Evolutionary conservation across 352 stramenopile species (phyloP), one percentile per base, ranked within the genome.

Genomic region (Globisporangium paroecandrum): DNA sequence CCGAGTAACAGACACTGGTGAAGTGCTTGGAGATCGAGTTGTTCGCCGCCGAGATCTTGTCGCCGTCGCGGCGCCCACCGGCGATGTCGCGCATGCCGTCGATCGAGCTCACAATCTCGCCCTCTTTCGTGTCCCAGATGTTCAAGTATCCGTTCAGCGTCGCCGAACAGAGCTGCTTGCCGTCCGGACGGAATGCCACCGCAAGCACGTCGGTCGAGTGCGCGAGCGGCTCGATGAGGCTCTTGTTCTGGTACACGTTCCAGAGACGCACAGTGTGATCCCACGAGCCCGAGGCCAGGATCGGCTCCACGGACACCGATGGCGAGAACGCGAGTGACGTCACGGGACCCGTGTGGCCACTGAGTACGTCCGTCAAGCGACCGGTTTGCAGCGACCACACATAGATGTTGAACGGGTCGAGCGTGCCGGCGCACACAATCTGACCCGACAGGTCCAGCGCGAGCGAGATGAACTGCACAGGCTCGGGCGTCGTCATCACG

Each of bases 211-310:
- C 97, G 4, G 89, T 94, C 58, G 89, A 93, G 77, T 99, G 98
- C 41, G 97, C 90, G 3, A 99, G 87, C 24, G 93, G 98, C 77
- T 99, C 97, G 15, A 97, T 97, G 54, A 94, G 85, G 53, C 83
- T 89, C 69, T 99, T 98, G 67, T 89, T 97, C 64, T 98, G 97
- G 85, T 99, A 99, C 29, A 99, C 76, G 76, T 99, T 98, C 98
- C 98, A 99, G 4, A 99, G 82, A 29, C 98, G 98, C 27, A 99
- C 95, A 0, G 95, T 99, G 58, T 98, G 95, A 75, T 99, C 98
- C 98, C 98, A 99, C 22, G 97, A 99, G 49, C 87, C 95, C 27
- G 94, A 99, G 0, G 97, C 97, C 4, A 99, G 82, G 58, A 97
- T 79, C 1, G 87, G 87, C 70, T 96, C 89, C 0, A 88, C 64